Percentiles rank a stretch among this genome's conserved stretches.
Conservation (phyloP, 2,329 filamentous ascomycete genomes). For the Sporothrix brunneoviolacea region DNA sequence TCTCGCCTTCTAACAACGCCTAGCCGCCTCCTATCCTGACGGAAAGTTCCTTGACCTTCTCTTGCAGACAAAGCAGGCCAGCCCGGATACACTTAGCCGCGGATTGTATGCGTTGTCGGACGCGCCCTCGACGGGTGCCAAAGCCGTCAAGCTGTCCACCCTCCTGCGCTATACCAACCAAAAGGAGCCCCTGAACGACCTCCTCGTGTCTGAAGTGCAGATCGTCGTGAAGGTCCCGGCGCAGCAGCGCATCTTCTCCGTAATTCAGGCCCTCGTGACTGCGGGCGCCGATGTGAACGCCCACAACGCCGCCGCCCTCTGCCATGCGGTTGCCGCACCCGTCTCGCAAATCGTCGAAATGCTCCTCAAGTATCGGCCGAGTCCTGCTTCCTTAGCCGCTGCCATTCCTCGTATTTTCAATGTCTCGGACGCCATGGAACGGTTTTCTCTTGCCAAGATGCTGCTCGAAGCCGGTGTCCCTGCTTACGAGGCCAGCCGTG, state of each 20-base stretch:
- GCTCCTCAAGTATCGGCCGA: constrained; percentile 38
- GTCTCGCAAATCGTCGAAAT: constrained; percentile 41
- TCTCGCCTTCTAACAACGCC: not conserved
- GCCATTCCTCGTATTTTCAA: constrained; percentile 48
- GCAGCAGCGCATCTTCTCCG: constrained; percentile 34
- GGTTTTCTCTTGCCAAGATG: constrained; percentile 43
- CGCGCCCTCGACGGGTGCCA: constrained; percentile 37
- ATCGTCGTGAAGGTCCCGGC: constrained; percentile 33
- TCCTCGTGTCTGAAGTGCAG: constrained; percentile 47
- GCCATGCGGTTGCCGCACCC: constrained; percentile 41
- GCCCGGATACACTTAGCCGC: constrained; percentile 34
- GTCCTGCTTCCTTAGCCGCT: constrained; percentile 36
- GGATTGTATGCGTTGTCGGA: constrained; percentile 38
- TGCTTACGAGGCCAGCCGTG: constrained; percentile 41
- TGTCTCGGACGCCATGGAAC: constrained; percentile 44
- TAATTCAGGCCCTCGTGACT: constrained; percentile 41
- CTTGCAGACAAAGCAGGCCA: constrained; percentile 40
- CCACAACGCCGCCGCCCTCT: constrained; percentile 44
- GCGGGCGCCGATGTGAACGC: constrained; percentile 50
- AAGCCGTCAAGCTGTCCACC: constrained; percentile 42
- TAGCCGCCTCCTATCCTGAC: constrained; percentile 37
- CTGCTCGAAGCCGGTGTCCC: constrained; percentile 45
- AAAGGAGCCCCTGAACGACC: constrained; percentile 36
- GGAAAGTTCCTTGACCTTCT: constrained; percentile 42
- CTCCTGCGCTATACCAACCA: constrained; percentile 39